Percentiles rank a stretch among this genome's conserved stretches.
phyloP scores from a whole-genome alignment of 192 early-diverging fungal species.

The Entomortierella lignicola region DNA sequence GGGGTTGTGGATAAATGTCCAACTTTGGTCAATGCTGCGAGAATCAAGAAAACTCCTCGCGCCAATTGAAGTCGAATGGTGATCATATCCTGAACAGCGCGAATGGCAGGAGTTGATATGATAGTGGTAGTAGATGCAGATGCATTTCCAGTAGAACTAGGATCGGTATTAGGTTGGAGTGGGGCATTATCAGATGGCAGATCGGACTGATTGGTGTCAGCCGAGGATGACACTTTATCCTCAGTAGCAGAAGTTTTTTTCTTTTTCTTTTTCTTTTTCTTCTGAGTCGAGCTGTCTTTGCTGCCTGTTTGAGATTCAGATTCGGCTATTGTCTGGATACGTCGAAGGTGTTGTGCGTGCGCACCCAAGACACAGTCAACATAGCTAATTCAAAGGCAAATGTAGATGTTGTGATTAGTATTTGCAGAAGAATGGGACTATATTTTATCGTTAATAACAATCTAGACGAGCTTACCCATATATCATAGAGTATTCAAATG shows the following conservation, averaged over 20 bases:
- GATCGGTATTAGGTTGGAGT: not conserved
- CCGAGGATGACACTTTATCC: not conserved
- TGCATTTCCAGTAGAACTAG: not conserved
- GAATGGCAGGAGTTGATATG: not conserved
- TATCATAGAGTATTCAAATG: conserved; percentile 71
- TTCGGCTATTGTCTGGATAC: conserved; percentile 18
- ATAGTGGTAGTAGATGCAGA: not conserved
- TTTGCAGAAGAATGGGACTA: too few relatives aligned
- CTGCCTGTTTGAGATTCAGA: not conserved
- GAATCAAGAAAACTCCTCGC: conserved; percentile 25
- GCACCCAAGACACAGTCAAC: conserved; percentile 44
- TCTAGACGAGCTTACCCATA: conserved; percentile 58
- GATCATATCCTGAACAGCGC: not conserved
- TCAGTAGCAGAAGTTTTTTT: conserved; percentile 1
- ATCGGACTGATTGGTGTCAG: not conserved
- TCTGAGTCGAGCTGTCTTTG: not conserved
- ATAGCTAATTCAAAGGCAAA: conserved; percentile 38
- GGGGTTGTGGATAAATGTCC: conserved; percentile 45
- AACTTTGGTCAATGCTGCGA: conserved; percentile 44
- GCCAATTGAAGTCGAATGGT: conserved; percentile 20
- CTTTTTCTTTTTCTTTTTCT: conserved; percentile 53
- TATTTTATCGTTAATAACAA: too few relatives aligned
- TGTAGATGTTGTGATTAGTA: not conserved
- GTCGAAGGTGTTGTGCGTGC: conserved; percentile 46
- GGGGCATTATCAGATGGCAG: not conserved